Evolutionary conservation across 140 eudicot species (phyloP), one percentile per base, ranked within the genome.

Genomic region (Ambrosia hybrid): DNA sequence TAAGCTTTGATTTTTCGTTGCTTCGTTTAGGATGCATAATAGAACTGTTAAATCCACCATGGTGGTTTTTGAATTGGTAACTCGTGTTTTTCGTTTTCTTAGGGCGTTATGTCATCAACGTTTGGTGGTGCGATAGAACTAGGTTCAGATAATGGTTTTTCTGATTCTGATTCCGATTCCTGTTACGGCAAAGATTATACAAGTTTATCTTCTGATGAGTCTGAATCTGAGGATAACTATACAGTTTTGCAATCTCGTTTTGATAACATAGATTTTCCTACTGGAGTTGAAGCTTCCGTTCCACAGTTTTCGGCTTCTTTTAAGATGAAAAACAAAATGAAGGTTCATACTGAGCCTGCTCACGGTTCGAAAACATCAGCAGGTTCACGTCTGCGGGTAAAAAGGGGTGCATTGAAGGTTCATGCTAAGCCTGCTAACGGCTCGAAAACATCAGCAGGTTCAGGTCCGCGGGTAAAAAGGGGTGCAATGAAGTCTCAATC

Each of bases 261-360:
- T 75, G 95, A 90, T 72, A 76, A 76, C 79, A 75, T 90, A 70
- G 91, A 85, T 78, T 73, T 81, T 51, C 97, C 91, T 53, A 73
- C 95, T 38, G 95, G 88, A 58, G 72, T 87, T 9, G 95, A 90
- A 83, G 89, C 84, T 57, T 71, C 86, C 1, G 68, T 82, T 15
- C 87, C 94, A 58, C 84, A 85, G 94, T 71, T 88, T 63, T 59
- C 79, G 0, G 72, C 57, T 70, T 51, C 80, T 41, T 33, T 69
- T 70, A 68, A 55, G 13, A 38, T 15, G 66, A 70, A 65, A 15
- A 16, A 16, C 12, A 63, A 38, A 43, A 60, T 30, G 13, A 65
- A 37, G 51, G 65, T 15, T 51, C 15, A 1, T 14, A 10, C 30
- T 37, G 69, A 59, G 57, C 49, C 72, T 59, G 68, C 51, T 63